Evolutionary conservation across 148 eudicot species (phyloP).

Genomic region (Chenopodium berlandieri): DNA sequence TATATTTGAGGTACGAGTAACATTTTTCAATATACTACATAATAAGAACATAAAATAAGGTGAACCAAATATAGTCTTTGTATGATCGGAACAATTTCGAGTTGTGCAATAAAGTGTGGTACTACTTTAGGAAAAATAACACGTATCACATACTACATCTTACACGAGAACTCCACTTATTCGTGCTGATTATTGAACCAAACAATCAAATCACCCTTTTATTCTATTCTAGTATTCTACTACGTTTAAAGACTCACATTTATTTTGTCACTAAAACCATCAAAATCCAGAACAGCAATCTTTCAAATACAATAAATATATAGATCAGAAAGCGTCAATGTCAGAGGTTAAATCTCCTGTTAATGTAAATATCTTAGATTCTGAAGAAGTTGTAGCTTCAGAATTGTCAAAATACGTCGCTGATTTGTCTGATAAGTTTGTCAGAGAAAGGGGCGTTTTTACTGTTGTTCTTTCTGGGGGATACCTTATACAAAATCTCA

Average conservation of each 20-base stretch:
- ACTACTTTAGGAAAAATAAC: no score
- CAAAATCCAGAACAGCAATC: neutral
- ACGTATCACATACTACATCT: no score
- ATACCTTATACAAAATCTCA: conserved; percentile 57
- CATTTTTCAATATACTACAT: no score
- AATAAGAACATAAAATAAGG: no score
- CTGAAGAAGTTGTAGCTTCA: conserved; percentile 51
- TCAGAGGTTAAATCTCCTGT: neutral
- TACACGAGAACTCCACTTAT: neutral
- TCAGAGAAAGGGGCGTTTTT: conserved; percentile 51
- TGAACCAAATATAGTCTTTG: no score
- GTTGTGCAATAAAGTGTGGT: no score
- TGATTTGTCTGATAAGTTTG: conserved; percentile 50
- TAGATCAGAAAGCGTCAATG: conserved; percentile 11
- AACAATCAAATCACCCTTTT: neutral
- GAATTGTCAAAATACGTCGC: conserved; percentile 55
- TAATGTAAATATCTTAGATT: conserved; percentile 34
- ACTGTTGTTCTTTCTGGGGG: conserved; percentile 87
- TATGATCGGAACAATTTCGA: no score
- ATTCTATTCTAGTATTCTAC: neutral
- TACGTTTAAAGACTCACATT: neutral
- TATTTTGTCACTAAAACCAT: neutral
- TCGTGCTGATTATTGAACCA: neutral
- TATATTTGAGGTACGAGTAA: no score
- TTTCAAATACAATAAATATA: neutral